Base-by-base conservation (phyloP, 2,329 filamentous ascomycete genomes). In the Colletotrichum higginsianum region DNA sequence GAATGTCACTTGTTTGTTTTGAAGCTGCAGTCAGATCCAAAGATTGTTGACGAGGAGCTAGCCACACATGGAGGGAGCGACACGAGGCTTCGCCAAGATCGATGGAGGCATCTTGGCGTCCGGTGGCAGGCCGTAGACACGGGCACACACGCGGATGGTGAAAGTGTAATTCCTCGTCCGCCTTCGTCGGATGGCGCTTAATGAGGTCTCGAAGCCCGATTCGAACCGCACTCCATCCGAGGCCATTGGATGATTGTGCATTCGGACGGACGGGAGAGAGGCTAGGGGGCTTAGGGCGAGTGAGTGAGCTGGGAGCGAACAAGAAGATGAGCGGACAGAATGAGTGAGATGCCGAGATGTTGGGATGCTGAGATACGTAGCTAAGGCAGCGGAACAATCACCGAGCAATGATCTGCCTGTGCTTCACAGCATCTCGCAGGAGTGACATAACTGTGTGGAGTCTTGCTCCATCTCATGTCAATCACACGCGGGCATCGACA, bases 391-490 rank as follows among this genome's bases (percentile, higher is more conserved):
- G 35, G 53, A 49, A 38, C 13, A 55, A 30, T 30, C 26, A 30
- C 26, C 26, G 26, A 30, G 26, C 26, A 30, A 30, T 30, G 26
- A 30, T 30, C 26, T 49, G 52, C 58, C 46, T 42, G 5, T 11
- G 15, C 38, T 9, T 42, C 57, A 61, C 50, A n/a, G n/a, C 23
- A 42, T 61, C 35, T 71, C n/a, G 50, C 67, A 71, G 67, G 15
- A 61, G 63, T 71, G 67, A 71, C 56, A 67, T 62, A 67, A 71
- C 55, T 38, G 30, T 61, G 49, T 70, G 67, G 61, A 55, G 67
- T 38, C 46, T 61, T 30, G 46, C 30, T 50, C 58, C n/a, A 63
- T 63, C 49, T 26, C 61, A 26, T 42, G 21, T 1, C 23, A 67
- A 46, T 23, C 55, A 38, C 21, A 12, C 49, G 40, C 30, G 44